phyloP scores from a whole-genome alignment of 2,329 filamentous ascomycete genomes.

The Phyllosticta capitalensis region DNA sequence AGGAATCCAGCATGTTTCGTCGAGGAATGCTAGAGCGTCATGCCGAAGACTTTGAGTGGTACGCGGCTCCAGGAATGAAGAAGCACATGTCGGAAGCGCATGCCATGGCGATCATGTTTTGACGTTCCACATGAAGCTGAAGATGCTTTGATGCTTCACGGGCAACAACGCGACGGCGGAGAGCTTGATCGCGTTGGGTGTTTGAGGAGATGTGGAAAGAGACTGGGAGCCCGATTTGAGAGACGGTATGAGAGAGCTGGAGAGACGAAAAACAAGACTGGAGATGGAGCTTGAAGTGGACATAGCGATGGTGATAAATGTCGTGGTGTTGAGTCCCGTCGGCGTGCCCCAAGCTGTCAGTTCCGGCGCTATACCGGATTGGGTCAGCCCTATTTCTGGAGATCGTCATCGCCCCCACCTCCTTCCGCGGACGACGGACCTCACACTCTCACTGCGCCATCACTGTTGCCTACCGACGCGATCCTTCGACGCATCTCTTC shows the following conservation, averaged over 20 bases:
- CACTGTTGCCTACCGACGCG: constrained; percentile 5
- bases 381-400: not conserved
- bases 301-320: not conserved
- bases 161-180: not conserved
- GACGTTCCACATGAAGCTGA: not conserved
- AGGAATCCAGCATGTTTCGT: not conserved
- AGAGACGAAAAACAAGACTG: no score
- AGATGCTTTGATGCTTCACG: not conserved
- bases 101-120: not conserved
- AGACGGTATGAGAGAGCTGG: no score
- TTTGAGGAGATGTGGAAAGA: not conserved
- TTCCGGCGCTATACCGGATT: not conserved
- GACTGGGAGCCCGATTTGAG: no score
- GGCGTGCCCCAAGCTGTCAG: not conserved
- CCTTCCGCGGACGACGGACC: not conserved
- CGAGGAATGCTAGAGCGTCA: not conserved
- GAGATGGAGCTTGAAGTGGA: no score
- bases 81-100: not conserved
- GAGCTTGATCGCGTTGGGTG: not conserved
- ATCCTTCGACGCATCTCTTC: not conserved
- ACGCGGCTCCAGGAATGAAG: not conserved
- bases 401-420: not conserved
- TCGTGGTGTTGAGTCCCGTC: not conserved
- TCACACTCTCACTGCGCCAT: not conserved
- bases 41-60: not conserved